These are phyloP conservation scores for Chloropicon primus DNA, from an alignment of 139 green algal species.

Conservation along the genomic window DNA sequence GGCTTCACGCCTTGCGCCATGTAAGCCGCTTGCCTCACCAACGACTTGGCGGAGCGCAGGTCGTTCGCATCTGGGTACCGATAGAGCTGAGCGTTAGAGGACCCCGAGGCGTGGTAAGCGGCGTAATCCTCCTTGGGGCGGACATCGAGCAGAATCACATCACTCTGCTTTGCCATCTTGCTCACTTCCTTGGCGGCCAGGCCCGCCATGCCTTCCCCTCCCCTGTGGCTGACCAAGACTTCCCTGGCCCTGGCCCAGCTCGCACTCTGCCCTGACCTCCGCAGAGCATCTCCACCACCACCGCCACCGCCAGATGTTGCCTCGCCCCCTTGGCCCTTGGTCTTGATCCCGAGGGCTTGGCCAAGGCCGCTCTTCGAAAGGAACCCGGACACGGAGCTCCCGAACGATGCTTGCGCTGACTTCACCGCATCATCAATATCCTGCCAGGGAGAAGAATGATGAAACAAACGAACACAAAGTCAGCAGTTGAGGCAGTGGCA, in stretches of 20 bases:
- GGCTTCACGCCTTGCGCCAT: background rate
- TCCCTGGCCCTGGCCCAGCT: background rate
- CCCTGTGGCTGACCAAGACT: background rate
- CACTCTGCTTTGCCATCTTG: no score
- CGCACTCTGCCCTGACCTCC: background rate
- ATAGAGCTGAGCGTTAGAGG: background rate
- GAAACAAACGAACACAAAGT: no score
- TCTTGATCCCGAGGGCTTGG: background rate
- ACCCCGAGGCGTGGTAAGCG: background rate
- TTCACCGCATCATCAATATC: background rate
- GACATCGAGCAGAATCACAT: background rate
- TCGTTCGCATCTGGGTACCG: background rate
- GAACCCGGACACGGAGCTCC: background rate
- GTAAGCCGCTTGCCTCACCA: background rate
- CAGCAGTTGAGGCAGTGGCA: no score
- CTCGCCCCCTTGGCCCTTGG: no score
- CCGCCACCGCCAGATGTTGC: no score
- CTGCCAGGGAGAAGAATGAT: no score
- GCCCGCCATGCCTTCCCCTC: background rate
- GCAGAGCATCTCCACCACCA: no score
- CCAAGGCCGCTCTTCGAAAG: background rate
- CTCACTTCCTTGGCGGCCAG: no score
- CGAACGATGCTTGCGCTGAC: background rate
- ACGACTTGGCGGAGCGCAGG: background rate
- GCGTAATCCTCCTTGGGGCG: background rate